Conservation (phyloP, 495 filamentous ascomycete genomes). For the Aspergillus funiculosus region DNA sequence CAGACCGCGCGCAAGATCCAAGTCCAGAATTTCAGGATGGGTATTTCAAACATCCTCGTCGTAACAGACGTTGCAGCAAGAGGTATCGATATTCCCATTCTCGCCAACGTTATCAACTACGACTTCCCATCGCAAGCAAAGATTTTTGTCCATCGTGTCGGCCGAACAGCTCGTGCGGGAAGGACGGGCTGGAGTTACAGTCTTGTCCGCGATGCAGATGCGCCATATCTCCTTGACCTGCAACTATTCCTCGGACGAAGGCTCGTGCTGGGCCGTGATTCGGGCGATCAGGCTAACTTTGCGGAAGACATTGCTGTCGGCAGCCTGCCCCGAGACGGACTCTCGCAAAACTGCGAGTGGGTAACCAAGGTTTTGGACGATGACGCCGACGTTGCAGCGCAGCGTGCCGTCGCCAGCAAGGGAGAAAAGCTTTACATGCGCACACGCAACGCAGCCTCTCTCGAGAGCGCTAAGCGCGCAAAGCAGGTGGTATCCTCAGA, state of each 20-base stretch:
- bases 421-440: conserved; percentile 88
- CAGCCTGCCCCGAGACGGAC: conserved; percentile 56
- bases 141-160: conserved; percentile 93
- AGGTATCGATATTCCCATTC: conserved; percentile 94
- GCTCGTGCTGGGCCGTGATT: conserved; percentile 59
- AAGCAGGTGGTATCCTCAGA: conserved; percentile 65
- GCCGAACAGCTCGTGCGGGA: conserved; percentile 89
- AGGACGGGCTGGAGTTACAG: conserved; percentile 91
- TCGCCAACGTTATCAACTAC: conserved; percentile 98
- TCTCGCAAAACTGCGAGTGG: conserved; percentile 73
- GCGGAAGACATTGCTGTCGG: conserved; percentile 78
- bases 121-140: conserved; percentile 97
- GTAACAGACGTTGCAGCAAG: conserved; percentile 95
- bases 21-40: conserved; percentile 78
- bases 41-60: conserved; percentile 84
- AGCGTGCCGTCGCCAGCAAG: conserved; percentile 70
- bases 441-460: conserved; percentile 82
- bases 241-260: conserved; percentile 86
- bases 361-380: conserved; percentile 70
- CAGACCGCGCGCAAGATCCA: conserved; percentile 88
- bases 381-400: conserved; percentile 61
- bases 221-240: conserved; percentile 87
- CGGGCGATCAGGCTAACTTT: conserved; percentile 55
- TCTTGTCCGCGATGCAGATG: conserved; percentile 76
- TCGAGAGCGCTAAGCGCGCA: conserved; percentile 77